Conservation (phyloP, 1,284 basidiomycete species). For the Fistulina hepatica region DNA sequence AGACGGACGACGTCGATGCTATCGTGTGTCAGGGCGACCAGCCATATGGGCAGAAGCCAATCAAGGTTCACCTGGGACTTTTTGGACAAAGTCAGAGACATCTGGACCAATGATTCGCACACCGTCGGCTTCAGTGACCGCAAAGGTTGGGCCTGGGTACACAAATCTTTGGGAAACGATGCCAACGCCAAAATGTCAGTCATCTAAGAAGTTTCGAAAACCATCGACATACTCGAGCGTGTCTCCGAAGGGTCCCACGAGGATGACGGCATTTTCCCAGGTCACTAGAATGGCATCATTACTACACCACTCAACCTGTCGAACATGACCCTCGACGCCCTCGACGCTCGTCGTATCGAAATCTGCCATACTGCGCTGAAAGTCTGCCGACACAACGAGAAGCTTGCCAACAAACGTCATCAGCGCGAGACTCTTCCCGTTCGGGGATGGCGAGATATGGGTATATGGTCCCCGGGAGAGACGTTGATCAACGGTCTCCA, state of each 20-base stretch:
- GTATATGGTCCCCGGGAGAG: conserved; percentile 83
- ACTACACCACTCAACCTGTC: conserved; percentile 89
- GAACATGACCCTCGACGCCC: conserved; percentile 43
- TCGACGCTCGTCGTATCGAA: conserved; percentile 53
- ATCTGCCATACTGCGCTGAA: conserved; percentile 81
- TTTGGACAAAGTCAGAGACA: conserved; percentile 84
- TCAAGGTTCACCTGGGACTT: conserved; percentile 66
- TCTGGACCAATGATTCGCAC: conserved; percentile 74
- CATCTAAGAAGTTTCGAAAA: conserved; percentile 4
- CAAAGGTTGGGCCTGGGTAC: conserved; percentile 68
- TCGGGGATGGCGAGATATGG: conserved; percentile 81
- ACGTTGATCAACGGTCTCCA: conserved; percentile 84
- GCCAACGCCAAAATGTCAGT: not conserved
- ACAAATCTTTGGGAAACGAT: conserved; percentile 69
- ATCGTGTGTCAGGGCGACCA: conserved; percentile 4
- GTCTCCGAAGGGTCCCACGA: conserved; percentile 90
- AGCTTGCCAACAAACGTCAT: conserved; percentile 64
- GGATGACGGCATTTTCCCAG: conserved; percentile 70
- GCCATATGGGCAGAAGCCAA: not conserved
- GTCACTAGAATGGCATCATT: conserved; percentile 88
- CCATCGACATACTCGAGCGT: conserved; percentile 57
- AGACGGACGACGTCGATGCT: conserved; percentile 75
- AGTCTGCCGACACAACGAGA: conserved; percentile 91
- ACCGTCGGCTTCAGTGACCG: conserved; percentile 82
- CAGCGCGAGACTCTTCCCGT: conserved; percentile 86